A percentile compares a stretch with the other conserved stretches of the same genome.
These are phyloP conservation scores for Cryptococcus hybrid DNA, from an alignment of 1,284 basidiomycete genomes.

Conservation along the genomic window DNA sequence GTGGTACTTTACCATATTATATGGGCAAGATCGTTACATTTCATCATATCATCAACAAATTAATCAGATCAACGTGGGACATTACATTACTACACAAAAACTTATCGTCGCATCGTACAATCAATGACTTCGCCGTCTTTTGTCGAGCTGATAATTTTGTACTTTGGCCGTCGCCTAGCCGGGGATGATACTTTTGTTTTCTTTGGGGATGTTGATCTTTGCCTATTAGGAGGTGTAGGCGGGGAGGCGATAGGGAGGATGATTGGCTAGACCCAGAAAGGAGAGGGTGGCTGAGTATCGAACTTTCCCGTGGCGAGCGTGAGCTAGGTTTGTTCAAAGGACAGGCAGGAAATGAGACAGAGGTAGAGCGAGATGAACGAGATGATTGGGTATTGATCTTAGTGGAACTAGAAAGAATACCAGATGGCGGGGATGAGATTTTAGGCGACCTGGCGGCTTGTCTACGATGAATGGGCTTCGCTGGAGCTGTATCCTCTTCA, in stretches of 20 bases:
- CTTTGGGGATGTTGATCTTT: neutral
- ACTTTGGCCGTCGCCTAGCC: neutral
- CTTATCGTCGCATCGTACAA: conserved; percentile 6
- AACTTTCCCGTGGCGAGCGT: neutral
- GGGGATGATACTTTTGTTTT: neutral
- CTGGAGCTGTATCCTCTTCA: neutral
- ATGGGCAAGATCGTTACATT: neutral
- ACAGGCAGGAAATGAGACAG: neutral
- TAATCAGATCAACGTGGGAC: neutral
- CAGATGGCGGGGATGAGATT: neutral
- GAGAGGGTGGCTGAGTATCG: neutral
- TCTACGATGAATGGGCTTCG: neutral
- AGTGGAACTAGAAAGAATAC: neutral
- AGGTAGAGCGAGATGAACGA: neutral
- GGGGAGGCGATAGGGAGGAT: neutral
- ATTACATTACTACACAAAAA: neutral
- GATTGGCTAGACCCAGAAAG: neutral
- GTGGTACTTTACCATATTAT: neutral
- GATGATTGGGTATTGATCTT: neutral
- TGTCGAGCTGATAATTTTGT: conserved; percentile 15
- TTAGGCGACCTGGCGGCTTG: neutral
- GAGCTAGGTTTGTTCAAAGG: neutral
- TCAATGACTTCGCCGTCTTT: conserved; percentile 15
- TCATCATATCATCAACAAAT: neutral
- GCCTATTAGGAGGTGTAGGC: neutral